phyloP scores from a whole-genome alignment of 2,329 filamentous ascomycete genomes.

The Penicillium sp. region DNA sequence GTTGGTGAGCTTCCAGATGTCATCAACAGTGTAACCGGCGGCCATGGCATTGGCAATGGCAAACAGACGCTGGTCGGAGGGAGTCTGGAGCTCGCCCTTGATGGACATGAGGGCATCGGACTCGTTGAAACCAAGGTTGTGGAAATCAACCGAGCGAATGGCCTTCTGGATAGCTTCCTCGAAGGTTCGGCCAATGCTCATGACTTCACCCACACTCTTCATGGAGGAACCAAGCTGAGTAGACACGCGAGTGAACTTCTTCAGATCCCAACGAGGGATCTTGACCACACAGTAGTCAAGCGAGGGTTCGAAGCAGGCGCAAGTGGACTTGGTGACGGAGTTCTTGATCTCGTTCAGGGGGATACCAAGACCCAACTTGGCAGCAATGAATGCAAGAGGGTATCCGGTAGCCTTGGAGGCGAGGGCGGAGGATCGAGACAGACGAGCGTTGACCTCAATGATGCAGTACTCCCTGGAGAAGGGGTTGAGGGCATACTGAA shows the following conservation, averaged over 20 bases:
- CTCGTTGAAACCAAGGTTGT: slow-evolving; percentile 92
- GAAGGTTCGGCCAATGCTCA: slow-evolving; percentile 95
- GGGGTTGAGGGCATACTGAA: slow-evolving; percentile 95
- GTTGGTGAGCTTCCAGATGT: slow-evolving; percentile 97
- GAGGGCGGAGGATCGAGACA: slow-evolving; percentile 91
- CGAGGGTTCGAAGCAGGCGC: slow-evolving; percentile 96
- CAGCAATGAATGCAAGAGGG: slow-evolving; percentile 91
- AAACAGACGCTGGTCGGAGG: slow-evolving; percentile 94
- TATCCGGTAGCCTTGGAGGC: slow-evolving; percentile 98
- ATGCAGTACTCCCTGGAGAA: slow-evolving; percentile 97
- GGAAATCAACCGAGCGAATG: slow-evolving; percentile 90
- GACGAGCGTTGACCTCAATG: slow-evolving; percentile 95
- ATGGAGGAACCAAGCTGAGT: slow-evolving; percentile 95
- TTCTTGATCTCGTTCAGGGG: slow-evolving; percentile 96
- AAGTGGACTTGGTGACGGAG: slow-evolving; percentile 91
- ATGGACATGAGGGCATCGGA: slow-evolving; percentile 92
- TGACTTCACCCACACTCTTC: slow-evolving; percentile 99
- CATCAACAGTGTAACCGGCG: slow-evolving; percentile 86
- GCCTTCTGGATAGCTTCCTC: slow-evolving; percentile 99
- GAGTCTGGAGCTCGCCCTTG: slow-evolving; percentile 92
- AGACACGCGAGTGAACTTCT: slow-evolving; percentile 97
- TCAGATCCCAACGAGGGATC: slow-evolving; percentile 97
- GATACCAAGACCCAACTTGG: slow-evolving; percentile 92
- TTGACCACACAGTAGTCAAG: slow-evolving; percentile 98
- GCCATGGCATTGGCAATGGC: slow-evolving; percentile 98